Percentiles rank a stretch among this genome's conserved stretches.
Conservation (phyloP, 2,329 filamentous ascomycete genomes). For the Sphaerulina vaccinii region DNA sequence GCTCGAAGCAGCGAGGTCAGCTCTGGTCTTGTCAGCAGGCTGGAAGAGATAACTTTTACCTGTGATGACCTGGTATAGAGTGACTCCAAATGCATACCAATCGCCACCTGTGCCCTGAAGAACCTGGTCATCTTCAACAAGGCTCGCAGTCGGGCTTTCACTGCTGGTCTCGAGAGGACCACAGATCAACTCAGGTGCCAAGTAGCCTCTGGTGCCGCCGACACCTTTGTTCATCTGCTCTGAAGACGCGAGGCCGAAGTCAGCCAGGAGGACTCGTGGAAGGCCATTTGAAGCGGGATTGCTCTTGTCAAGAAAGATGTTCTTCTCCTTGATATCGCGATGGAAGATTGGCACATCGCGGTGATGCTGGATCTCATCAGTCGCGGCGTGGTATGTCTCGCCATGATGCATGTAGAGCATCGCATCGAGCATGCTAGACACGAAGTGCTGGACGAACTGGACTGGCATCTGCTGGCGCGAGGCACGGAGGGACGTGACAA, state of each 20-base stretch:
- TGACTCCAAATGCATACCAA: slow-evolving; percentile 23
- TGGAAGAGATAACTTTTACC: neutral
- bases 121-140: neutral
- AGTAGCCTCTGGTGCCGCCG: slow-evolving; percentile 8
- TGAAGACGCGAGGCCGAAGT: slow-evolving; percentile 12
- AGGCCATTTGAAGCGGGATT: neutral
- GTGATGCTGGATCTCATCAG: neutral
- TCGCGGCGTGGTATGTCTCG: neutral
- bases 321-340: slow-evolving; percentile 13
- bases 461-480: slow-evolving; percentile 6
- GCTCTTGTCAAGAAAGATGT: slow-evolving; percentile 11
- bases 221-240: neutral
- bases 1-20: neutral
- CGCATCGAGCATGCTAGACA: slow-evolving; percentile 24
- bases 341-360: slow-evolving; percentile 2
- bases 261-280: slow-evolving; percentile 12
- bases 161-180: too few species aligned
- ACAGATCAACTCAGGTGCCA: slow-evolving; percentile 2
- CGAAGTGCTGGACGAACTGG: slow-evolving; percentile 25
- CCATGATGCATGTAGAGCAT: slow-evolving; percentile 28
- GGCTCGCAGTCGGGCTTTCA: too few species aligned
- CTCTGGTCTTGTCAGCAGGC: neutral
- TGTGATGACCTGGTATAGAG: slow-evolving; percentile 18
- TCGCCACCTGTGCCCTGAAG: slow-evolving; percentile 17
- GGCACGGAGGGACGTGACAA: slow-evolving; percentile 6